Base-by-base conservation (phyloP, 2,329 filamentous ascomycete species). In the Sclerotinia spermophila region DNA sequence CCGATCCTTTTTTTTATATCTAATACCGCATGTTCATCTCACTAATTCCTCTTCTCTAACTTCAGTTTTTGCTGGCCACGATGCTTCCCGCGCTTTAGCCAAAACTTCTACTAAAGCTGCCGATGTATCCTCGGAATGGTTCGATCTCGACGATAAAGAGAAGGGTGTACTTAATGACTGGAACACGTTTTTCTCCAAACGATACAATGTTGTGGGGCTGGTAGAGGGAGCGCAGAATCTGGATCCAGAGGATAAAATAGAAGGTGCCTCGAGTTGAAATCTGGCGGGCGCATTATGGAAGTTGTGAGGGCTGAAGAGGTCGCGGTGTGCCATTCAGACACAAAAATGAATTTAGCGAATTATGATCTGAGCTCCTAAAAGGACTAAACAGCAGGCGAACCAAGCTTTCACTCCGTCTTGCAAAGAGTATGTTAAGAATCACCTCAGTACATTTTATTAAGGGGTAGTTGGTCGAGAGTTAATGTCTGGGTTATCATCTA, bases 181-280 rank as follows among this genome's bases (percentile, higher is more conserved):
- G 96, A 89, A 91, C 74, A 97, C 92, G 2, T 99, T 97, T 82
- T 99, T 99, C 82, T 93, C 91, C 75, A 99, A 98, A 84, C 87
- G 96, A 71, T 99, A 99, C 83, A 98, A 97, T 77, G 87, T 98
- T 67, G 89, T 96, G 61, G 93, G 93, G 4, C 24, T 70, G 15
- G 68, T 70, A 4, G 60, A 70, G 24, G 68, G 68, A 4, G 68
- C 68, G 5, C 27, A 70, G 51, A 70, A 70, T 45, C 24, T 70
- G 35, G 65, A 67, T 19, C 65, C 65, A 44, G 61, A 70, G 19
- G 67, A 48, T 2, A 60, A 68, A 13, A 38, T n/a, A 51, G 55
- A 67, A 38, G 51, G 65, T 33, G 8, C 21, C 10, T 44, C 67
- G 21, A 60, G 40, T 38, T 68, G 67, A 68, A 48, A 48, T 24